Conservation (phyloP, 306 rosid species). For the Morella rubra region DNA sequence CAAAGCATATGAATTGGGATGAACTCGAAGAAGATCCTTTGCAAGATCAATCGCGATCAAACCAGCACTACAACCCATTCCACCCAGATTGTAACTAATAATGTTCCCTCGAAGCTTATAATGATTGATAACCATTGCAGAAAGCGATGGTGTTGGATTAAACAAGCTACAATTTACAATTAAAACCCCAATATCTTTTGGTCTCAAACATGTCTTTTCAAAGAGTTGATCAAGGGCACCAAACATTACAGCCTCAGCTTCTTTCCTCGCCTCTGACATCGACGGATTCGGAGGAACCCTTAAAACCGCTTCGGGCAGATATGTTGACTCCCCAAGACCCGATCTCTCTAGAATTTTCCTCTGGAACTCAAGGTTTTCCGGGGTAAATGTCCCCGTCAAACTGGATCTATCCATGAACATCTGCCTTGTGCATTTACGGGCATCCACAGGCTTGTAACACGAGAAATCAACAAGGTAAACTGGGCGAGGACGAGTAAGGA, state of each 20-base stretch:
- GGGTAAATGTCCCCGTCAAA: constrained; percentile 41
- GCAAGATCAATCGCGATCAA: constrained; percentile 65
- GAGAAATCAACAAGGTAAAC: constrained; percentile 62
- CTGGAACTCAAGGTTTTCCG: constrained; percentile 50
- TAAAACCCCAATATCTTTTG: constrained; percentile 58
- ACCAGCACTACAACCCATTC: constrained; percentile 78
- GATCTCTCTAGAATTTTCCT: constrained; percentile 57
- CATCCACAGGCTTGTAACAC: constrained; percentile 60
- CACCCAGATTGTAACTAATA: constrained; percentile 53
- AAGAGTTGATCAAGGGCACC: constrained; percentile 61
- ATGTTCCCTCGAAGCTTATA: constrained; percentile 61
- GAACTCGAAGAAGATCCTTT: constrained; percentile 58
- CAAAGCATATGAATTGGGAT: constrained; percentile 57
- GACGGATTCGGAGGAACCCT: constrained; percentile 58
- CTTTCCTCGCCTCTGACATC: constrained; percentile 59
- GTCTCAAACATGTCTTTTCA: constrained; percentile 44
- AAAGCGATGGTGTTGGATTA: constrained; percentile 61
- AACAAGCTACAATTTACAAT: constrained; percentile 68
- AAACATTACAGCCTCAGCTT: constrained; percentile 58
- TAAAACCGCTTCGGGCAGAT: constrained; percentile 59
- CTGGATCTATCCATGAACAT: constrained; percentile 48
- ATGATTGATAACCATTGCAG: constrained; percentile 60
- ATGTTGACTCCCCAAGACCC: constrained; percentile 62
- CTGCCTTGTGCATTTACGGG: constrained; percentile 50
- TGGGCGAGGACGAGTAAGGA: constrained; percentile 45